These are phyloP conservation scores for Baudoinia panamericana DNA, from an alignment of 495 filamentous ascomycete genomes.

Conservation along the genomic window DNA sequence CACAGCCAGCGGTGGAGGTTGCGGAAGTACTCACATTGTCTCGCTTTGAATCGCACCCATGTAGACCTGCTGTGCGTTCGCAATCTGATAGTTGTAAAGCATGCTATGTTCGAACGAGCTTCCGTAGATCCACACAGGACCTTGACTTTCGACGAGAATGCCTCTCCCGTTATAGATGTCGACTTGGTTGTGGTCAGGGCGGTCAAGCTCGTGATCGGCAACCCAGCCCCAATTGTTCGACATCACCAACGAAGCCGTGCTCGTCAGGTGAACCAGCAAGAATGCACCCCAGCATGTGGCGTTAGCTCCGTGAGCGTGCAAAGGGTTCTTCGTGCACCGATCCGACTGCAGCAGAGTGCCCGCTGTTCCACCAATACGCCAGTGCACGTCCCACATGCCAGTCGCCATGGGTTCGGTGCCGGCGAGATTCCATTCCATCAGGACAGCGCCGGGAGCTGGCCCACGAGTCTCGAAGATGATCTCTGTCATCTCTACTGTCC, in stretches of 20 bases:
- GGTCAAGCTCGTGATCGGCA: slow-evolving; percentile 83
- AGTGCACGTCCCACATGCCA: slow-evolving; percentile 80
- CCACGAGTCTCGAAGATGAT: slow-evolving; percentile 69
- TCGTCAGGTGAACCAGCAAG: slow-evolving; percentile 68
- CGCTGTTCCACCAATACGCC: slow-evolving; percentile 68
- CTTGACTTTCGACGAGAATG: slow-evolving; percentile 53
- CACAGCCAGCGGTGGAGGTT: background rate
- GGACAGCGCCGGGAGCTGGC: slow-evolving; percentile 68
- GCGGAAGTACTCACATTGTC: slow-evolving; percentile 44
- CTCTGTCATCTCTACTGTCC: slow-evolving; percentile 71
- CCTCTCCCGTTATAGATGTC: slow-evolving; percentile 88
- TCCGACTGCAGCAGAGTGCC: slow-evolving; percentile 70
- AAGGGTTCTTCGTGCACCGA: slow-evolving; percentile 60
- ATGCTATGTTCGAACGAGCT: slow-evolving; percentile 79
- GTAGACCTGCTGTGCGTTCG: slow-evolving; percentile 68
- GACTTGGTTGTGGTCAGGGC: slow-evolving; percentile 62
- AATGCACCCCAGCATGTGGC: slow-evolving; percentile 57
- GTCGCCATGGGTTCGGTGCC: slow-evolving; percentile 47
- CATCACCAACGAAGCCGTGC: slow-evolving; percentile 57
- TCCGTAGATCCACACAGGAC: slow-evolving; percentile 53
- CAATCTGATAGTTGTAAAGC: slow-evolving; percentile 81
- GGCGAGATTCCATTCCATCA: slow-evolving; percentile 84
- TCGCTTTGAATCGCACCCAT: slow-evolving; percentile 82
- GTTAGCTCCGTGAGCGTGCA: slow-evolving; percentile 36
- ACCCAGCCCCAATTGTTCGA: slow-evolving; percentile 97